Base-by-base conservation (phyloP, 306 rosid species). In the Vigna mungo region DNA sequence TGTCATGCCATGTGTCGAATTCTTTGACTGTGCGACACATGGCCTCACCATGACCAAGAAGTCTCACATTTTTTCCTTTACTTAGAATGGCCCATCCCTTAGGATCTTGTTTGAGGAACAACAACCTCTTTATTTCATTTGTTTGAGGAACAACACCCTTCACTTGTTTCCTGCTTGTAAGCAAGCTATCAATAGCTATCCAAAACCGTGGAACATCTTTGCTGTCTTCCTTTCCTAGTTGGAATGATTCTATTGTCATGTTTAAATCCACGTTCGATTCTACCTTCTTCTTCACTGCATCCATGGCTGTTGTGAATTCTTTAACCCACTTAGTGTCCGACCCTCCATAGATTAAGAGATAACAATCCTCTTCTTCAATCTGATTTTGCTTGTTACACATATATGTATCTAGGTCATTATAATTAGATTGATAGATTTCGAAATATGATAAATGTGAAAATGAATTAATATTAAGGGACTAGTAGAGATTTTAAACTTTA, bases 341-440 rank as follows among this genome's bases (percentile, higher is more conserved):
- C 23, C 81, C 81, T 15, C 85, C 85, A 52, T n/a, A 81, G 34
- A 81, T 70, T 68, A 81, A 51, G 18, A 81, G 52, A 70, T 81
- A 76, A 4, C 34, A 13, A 3, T 81, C 78, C 3, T 81, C 68
- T 39, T 81, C 68, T 39, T 76, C 71, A 3, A 52, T 69, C 85
- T 81, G 47, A 14, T 18, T 71, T 39, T 15, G 11, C 54, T 55
- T 13, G 15, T 39, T 54, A 11, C 37, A 20, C 65, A 9, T 16
- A 58, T 23, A 25, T 25, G 27, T 21, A n/a, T 34, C 48, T 16
- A 32, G 23, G 18, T 61, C 68, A 32, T 34, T 34, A 34, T 14
- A 34, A 41, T 36, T 34, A 5, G 37, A 1, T 4, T 34, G 7
- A 34, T 34, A 34, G 36, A 32, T 32, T 32, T 27, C 32, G 4